Evolutionary conservation across 176 grass and related monocot species (phyloP).

Genomic region (Oryza rufipogon): DNA sequence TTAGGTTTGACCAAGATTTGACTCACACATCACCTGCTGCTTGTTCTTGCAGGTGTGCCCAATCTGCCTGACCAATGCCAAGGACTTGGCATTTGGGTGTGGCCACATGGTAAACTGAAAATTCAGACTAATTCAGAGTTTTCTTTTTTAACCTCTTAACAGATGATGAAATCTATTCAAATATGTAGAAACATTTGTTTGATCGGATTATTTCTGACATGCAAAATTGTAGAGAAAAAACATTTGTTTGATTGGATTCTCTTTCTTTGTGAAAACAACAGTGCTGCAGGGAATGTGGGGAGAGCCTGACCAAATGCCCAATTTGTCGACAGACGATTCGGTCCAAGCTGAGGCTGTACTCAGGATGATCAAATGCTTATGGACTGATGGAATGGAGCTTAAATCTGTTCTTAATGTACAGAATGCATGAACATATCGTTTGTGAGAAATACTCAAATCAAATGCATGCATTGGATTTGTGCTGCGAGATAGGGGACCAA

Average conservation of each 20-base stretch:
- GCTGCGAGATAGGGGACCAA: background rate
- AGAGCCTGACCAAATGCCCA: slow-evolving; percentile 79
- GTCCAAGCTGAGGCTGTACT: slow-evolving; percentile 79
- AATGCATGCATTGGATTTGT: background rate
- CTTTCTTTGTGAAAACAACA: slow-evolving; percentile 36
- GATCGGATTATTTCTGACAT: no score
- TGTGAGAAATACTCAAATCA: background rate
- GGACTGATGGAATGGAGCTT: background rate
- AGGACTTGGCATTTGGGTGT: slow-evolving; percentile 82
- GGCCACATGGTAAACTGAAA: slow-evolving; percentile 77
- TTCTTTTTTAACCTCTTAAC: background rate
- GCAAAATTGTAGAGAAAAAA: no score
- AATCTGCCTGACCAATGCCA: slow-evolving; percentile 86
- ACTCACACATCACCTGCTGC: background rate
- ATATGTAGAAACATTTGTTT: background rate
- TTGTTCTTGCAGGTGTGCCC: slow-evolving; percentile 61
- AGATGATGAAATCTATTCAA: background rate
- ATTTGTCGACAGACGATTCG: slow-evolving; percentile 72
- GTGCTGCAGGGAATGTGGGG: slow-evolving; percentile 87
- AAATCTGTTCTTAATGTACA: background rate
- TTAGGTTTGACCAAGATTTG: background rate
- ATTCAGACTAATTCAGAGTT: background rate
- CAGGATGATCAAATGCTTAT: slow-evolving; percentile 43
- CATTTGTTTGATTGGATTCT: background rate
- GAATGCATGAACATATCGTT: background rate